Conservation (phyloP, 139 green algal genomes). For the Tetradesmus obliquus region DNA sequence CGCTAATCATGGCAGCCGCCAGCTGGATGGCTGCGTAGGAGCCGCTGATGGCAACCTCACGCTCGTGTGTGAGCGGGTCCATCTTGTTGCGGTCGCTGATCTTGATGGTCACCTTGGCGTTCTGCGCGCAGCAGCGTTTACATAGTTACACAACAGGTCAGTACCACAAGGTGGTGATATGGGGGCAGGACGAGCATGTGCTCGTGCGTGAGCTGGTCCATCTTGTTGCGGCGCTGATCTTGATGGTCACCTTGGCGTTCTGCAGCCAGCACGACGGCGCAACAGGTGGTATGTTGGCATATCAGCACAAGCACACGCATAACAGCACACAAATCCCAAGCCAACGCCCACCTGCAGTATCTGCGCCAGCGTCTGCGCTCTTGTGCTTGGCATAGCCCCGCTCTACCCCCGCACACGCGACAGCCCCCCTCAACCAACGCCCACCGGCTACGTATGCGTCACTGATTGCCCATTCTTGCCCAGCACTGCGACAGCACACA, state of each 20-base stretch:
- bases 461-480: constrained; percentile 55
- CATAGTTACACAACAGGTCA: background rate
- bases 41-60: constrained; percentile 69
- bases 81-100: constrained; percentile 71
- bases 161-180: background rate
- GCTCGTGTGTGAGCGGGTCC: constrained; percentile 67
- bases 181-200: background rate
- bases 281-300: background rate
- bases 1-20: constrained; percentile 72
- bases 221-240: constrained; percentile 66
- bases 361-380: constrained; percentile 49
- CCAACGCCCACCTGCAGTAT: background rate
- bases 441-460: too few species aligned
- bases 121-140: constrained; percentile 42
- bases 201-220: constrained; percentile 53
- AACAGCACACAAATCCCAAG: too few species aligned
- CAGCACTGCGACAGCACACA: constrained; percentile 65
- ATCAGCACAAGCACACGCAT: background rate
- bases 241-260: constrained; percentile 69
- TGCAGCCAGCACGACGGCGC: constrained; percentile 19
- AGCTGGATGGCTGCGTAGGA: constrained; percentile 65
- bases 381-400: too few species aligned
- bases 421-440: too few species aligned
- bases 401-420: too few species aligned
- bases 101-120: constrained; percentile 70